A percentile compares a stretch with the other conserved stretches of the same genome.
Evolutionary conservation across 805 yeast species (phyloP).

Genomic region (Naumovozyma baii): DNA sequence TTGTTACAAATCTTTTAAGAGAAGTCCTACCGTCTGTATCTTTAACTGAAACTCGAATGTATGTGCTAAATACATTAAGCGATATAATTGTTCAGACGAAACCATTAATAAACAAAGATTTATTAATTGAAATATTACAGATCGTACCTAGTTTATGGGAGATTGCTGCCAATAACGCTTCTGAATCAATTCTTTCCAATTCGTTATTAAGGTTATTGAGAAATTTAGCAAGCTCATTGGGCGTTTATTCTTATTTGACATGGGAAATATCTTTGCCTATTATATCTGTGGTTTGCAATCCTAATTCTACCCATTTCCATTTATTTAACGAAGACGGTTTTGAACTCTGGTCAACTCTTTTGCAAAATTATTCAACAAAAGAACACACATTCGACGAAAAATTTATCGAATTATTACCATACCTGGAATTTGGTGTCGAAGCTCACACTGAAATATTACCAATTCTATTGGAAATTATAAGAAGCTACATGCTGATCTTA

Average conservation of each 20-base stretch:
- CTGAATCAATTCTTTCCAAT: slow-evolving; percentile 37
- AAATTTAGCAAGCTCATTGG: slow-evolving; percentile 47
- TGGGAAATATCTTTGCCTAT: slow-evolving; percentile 55
- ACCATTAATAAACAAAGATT: slow-evolving; percentile 46
- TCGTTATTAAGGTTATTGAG: slow-evolving; percentile 47
- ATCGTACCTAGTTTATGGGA: slow-evolving; percentile 78
- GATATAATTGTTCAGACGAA: slow-evolving; percentile 54
- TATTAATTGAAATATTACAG: slow-evolving; percentile 42
- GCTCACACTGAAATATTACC: slow-evolving; percentile 70
- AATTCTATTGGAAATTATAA: slow-evolving; percentile 46
- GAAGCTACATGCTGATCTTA: slow-evolving; percentile 51
- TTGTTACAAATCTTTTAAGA: slow-evolving; percentile 40
- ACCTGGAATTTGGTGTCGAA: slow-evolving; percentile 48
- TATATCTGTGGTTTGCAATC: slow-evolving; percentile 51
- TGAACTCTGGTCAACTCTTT: slow-evolving; percentile 67
- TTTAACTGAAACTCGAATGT: slow-evolving; percentile 68
- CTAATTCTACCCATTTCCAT: slow-evolving; percentile 43
- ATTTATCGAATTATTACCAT: slow-evolving; percentile 39
- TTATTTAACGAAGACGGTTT: slow-evolving; percentile 76
- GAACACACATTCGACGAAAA: slow-evolving; percentile 27
- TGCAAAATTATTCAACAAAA: slow-evolving; percentile 48
- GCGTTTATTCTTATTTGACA: slow-evolving; percentile 41
- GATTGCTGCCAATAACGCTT: slow-evolving; percentile 31
- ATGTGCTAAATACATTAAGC: slow-evolving; percentile 57
- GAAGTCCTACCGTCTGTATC: slow-evolving; percentile 41